Evolutionary conservation across 371 early-diverging fungal genomes (phyloP), one percentile per base, ranked within the genome.

Genomic region (Lichtheimia ramosa): DNA sequence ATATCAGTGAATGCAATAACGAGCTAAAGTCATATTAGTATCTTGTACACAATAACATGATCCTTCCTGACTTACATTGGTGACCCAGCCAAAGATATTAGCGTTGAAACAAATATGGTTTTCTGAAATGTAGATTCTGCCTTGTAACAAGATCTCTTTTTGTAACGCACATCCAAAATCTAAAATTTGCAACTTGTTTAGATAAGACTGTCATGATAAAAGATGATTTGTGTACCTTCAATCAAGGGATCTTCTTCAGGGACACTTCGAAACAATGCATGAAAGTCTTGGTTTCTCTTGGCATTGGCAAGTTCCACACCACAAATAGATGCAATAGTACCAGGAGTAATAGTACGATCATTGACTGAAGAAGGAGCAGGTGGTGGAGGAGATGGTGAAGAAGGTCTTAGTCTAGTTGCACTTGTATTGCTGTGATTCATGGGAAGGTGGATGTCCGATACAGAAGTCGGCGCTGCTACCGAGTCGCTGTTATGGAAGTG

Each of bases 61-160:
- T 3, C 21, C 21, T 7, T 3, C 21, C 21, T 7, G 10, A 46
- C 46, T 68, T 82, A 92, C 88, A 62, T 89, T 89, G 21, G 92
- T 96, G 39, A 96, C 87, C 90, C 95, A 96, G n/a, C 98, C 96
- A 73, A 97, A 91, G 56, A 97, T 96, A 67, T 94, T 96, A 57
- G 97, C 92, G 67, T 96, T 87, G 68, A 97, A 97, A 71, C 95
- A 94, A 5, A 97, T 69, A 54, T 91, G 85, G 69, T 87, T 83
- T 59, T 92, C 90, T 16, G 95, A 93, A 59, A 96, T 71, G 71
- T 92, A 97, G 59, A 96, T 69, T 27, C 94, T 80, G 2, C 98
- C 98, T 63, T 97, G 98, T 3, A 96, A 83, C 8, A 92, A 73
- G 28, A 97, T 94, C 51, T 96, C 97, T 46, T 91, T 92, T 68